Evolutionary conservation across 768 basidiomycete species (phyloP).

Genomic region (Boletus eberwhitei): DNA sequence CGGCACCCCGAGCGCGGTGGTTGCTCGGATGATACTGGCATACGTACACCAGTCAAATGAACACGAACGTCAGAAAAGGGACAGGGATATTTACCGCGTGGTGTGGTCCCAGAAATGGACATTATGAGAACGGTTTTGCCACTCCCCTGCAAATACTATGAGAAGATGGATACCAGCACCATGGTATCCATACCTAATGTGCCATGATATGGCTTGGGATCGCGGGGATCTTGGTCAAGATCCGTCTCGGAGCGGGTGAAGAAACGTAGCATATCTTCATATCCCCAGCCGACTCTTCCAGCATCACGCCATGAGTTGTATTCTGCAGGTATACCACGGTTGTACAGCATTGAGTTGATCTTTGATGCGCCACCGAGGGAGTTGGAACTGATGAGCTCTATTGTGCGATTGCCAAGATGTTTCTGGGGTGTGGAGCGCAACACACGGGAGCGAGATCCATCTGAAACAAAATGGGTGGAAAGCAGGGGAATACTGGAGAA

Average conservation of each 20-base stretch:
- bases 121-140: background rate
- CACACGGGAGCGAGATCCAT: background rate
- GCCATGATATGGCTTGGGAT: slow-evolving; percentile 1
- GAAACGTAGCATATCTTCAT: slow-evolving; percentile 31
- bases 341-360: slow-evolving; percentile 42
- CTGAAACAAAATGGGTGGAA: slow-evolving; percentile 23
- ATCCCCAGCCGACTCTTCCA: slow-evolving; percentile 35
- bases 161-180: background rate
- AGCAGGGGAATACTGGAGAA: slow-evolving; percentile 28
- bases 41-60: background rate
- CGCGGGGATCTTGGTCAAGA: background rate
- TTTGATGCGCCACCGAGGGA: slow-evolving; percentile 45
- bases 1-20: background rate
- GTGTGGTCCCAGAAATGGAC: background rate
- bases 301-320: slow-evolving; percentile 31
- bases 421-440: background rate
- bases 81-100: background rate
- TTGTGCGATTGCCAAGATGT: background rate
- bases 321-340: slow-evolving; percentile 29
- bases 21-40: background rate
- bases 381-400: slow-evolving; percentile 13
- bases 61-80: background rate
- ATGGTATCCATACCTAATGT: background rate
- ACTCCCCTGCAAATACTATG: background rate
- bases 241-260: slow-evolving; percentile 34